phyloP scores from a whole-genome alignment of 306 rosid species.

The Fagus sylvatica region DNA sequence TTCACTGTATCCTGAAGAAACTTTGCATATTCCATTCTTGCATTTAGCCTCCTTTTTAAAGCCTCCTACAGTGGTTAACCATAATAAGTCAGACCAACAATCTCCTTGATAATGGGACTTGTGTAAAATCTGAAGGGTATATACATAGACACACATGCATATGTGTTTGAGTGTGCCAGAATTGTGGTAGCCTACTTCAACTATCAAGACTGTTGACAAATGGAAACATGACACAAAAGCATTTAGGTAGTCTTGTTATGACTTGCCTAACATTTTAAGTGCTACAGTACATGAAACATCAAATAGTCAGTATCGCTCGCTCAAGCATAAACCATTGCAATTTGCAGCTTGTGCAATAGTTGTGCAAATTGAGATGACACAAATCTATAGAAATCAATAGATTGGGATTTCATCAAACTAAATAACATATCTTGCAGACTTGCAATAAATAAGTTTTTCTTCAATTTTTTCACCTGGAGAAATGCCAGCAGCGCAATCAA shows the following conservation, averaged over 20 bases:
- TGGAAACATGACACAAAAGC: background rate
- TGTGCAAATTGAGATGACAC: background rate
- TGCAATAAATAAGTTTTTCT: background rate
- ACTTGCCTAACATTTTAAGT: background rate
- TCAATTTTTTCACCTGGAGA: background rate
- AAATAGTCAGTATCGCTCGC: background rate
- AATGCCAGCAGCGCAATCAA: background rate
- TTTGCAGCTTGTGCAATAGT: background rate
- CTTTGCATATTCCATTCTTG: slow-evolving; percentile 12
- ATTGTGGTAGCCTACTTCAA: background rate
- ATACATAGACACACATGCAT: background rate
- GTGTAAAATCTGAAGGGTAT: background rate
- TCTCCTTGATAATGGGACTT: slow-evolving; percentile 4
- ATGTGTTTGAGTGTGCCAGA: background rate
- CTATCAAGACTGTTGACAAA: background rate
- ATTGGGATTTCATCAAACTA: background rate
- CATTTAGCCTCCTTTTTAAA: slow-evolving; percentile 11
- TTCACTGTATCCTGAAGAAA: slow-evolving; percentile 69
- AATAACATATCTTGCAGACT: background rate
- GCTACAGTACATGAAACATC: background rate
- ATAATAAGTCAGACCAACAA: slow-evolving; percentile 22
- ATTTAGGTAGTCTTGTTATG: background rate
- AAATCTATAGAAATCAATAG: background rate
- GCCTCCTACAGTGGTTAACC: slow-evolving; percentile 10
- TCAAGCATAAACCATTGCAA: background rate